phyloP scores from a whole-genome alignment of 352 stramenopile species.

The Phytophthora vignae region DNA sequence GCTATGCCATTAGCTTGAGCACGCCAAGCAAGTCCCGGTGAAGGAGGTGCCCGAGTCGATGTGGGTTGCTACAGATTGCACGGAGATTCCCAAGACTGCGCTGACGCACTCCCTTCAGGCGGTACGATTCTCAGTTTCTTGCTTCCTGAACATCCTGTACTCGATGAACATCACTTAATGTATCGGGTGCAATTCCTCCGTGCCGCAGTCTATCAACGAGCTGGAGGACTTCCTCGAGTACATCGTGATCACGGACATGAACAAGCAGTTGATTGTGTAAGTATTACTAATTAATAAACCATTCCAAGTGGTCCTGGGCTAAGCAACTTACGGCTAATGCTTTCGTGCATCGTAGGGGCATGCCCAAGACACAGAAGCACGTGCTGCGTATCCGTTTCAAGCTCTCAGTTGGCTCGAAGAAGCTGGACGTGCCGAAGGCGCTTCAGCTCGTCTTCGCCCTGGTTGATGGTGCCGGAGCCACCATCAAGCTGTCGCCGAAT shows the following conservation, averaged over 20 bases:
- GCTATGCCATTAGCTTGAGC: conserved; percentile 52
- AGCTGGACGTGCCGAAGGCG: conserved; percentile 59
- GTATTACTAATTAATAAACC: conserved; percentile 14
- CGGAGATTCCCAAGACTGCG: conserved; percentile 67
- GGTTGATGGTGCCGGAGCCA: conserved; percentile 71
- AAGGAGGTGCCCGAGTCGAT: conserved; percentile 68
- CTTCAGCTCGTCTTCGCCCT: conserved; percentile 58
- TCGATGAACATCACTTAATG: neutral
- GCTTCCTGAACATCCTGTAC: conserved; percentile 1
- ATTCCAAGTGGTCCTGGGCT: too few species aligned
- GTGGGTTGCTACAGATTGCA: conserved; percentile 70
- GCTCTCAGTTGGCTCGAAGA: conserved; percentile 64
- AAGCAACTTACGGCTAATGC: neutral
- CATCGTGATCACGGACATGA: conserved; percentile 85
- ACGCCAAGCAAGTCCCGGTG: conserved; percentile 65
- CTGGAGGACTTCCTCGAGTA: conserved; percentile 78
- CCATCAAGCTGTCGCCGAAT: conserved; percentile 81
- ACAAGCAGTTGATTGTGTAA: conserved; percentile 66
- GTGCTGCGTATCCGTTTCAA: conserved; percentile 74
- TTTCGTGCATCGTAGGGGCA: conserved; percentile 50
- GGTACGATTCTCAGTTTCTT: conserved; percentile 29
- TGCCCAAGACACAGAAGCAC: conserved; percentile 69
- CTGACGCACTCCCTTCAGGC: conserved; percentile 60
- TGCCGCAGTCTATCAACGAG: conserved; percentile 61
- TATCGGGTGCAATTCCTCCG: neutral